Evolutionary conservation across 1,284 basidiomycete species (phyloP).

Genomic region (Ustilago esculenta): DNA sequence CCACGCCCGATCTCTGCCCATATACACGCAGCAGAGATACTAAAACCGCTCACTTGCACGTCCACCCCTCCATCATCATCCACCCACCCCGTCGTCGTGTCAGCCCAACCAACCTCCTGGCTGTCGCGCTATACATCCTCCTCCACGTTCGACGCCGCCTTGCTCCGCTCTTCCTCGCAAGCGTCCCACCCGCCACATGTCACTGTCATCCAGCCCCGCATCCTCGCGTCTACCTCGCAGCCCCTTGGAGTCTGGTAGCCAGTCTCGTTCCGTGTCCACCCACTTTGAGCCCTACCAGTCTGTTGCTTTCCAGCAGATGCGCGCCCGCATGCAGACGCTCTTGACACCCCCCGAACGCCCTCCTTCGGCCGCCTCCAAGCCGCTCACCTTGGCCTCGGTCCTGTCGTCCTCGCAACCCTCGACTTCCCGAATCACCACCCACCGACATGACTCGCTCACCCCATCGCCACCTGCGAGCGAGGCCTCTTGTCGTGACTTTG

Average conservation of each 20-base stretch:
- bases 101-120: no score
- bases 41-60: no score
- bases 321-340: conserved; percentile 13
- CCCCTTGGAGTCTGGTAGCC: background rate
- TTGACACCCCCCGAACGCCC: conserved; percentile 6
- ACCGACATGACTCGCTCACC: background rate
- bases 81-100: no score
- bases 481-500: background rate
- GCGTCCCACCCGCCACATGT: background rate
- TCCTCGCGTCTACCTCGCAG: background rate
- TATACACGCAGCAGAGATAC: no score
- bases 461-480: conserved; percentile 33
- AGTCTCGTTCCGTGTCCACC: background rate
- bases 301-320: conserved; percentile 6
- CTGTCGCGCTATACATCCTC: no score
- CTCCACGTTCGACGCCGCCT: background rate
- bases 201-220: background rate
- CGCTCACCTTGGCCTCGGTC: no score
- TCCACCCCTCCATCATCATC: no score
- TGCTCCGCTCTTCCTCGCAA: background rate
- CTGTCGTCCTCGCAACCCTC: background rate
- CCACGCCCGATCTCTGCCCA: no score
- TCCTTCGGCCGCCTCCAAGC: background rate
- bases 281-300: conserved; percentile 22
- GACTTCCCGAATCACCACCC: background rate